A percentile compares a stretch with the other conserved stretches of the same genome.
These are phyloP conservation scores for Citrullus mucosospermus DNA, from an alignment of 306 rosid species.

Conservation along the genomic window DNA sequence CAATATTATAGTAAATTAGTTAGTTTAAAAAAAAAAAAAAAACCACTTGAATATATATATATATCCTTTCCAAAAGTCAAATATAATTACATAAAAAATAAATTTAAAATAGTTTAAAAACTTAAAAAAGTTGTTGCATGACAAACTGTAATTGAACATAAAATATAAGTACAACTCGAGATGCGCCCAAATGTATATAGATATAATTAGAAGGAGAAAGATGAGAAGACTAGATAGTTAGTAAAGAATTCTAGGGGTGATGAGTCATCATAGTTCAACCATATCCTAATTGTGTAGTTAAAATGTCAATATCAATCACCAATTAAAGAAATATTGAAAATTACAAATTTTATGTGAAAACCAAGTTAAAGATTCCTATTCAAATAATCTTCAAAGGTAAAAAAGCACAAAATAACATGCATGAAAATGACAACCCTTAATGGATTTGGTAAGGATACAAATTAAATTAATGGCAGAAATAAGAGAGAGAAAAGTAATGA, in stretches of 20 bases:
- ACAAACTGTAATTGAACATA: no score
- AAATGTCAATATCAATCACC: background rate
- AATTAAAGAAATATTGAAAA: background rate
- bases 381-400: background rate
- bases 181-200: background rate
- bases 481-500: background rate
- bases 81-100: no score
- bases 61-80: no score
- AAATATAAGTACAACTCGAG: no score
- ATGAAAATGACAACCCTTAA: conserved; percentile 7
- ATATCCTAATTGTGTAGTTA: background rate
- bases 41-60: no score
- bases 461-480: background rate
- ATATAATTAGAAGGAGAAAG: background rate
- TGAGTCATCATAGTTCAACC: background rate
- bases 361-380: background rate
- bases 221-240: background rate
- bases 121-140: no score
- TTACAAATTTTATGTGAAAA: background rate
- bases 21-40: background rate
- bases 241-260: background rate
- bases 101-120: no score
- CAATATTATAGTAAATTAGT: background rate
- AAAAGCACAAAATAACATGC: background rate
- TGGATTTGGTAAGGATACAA: conserved; percentile 8